A percentile compares a stretch with the other conserved stretches of the same genome.
Conservation (phyloP, 176 grass and related monocot genomes). For the Sorghum bicolor region Sorghum_bicolor_NCBIv3 NC_012870.2:67730501-67731000, state of each 20-base stretch:
- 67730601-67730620: neutral
- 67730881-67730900: conserved; percentile 98
- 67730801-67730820: conserved; percentile 65
- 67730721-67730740: conserved; percentile 88
- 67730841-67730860: conserved; percentile 93
- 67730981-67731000: conserved; percentile 17
- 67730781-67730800: conserved; percentile 91
- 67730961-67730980: conserved; percentile 79
- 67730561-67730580: conserved; percentile 72
- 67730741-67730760: conserved; percentile 93
- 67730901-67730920: conserved; percentile 99
- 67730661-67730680: conserved; percentile 13
- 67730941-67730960: conserved; percentile 91
- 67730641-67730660: neutral
- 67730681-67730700: conserved; percentile 27
- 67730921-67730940: conserved; percentile 96
- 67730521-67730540: conserved; percentile 95
- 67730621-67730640: neutral
- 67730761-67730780: conserved; percentile 89
- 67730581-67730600: too few species aligned
- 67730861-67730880: conserved; percentile 70
- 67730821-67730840: conserved; percentile 89
- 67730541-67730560: conserved; percentile 77
- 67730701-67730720: conserved; percentile 86
- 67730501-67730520: conserved; percentile 41